Percentiles rank a stretch among this genome's conserved stretches.
Evolutionary conservation across 495 filamentous ascomycete species (phyloP).

Genomic region (Trichoderma parareesei): DNA sequence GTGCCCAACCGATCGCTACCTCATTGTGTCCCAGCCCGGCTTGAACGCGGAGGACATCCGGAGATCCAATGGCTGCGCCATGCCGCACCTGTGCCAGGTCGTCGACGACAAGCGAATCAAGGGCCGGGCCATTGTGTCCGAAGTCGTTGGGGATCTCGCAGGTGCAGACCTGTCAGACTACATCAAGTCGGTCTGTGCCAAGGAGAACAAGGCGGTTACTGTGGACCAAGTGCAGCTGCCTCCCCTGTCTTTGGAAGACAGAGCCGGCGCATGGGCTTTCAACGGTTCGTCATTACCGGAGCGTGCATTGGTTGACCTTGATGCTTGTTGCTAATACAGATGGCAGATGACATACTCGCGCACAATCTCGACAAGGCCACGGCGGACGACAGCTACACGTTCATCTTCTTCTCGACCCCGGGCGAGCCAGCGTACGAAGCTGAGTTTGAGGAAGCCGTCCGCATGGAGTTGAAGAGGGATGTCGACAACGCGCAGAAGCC

Average conservation of each 20-base stretch:
- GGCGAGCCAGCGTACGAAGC: slow-evolving; percentile 38
- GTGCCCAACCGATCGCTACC: slow-evolving; percentile 72
- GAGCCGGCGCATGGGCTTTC: slow-evolving; percentile 48
- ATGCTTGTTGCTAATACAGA: background rate
- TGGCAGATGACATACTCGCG: slow-evolving; percentile 33
- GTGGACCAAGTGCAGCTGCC: slow-evolving; percentile 44
- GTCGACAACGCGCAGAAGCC: slow-evolving; percentile 11
- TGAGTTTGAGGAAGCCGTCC: slow-evolving; percentile 34
- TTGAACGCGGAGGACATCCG: slow-evolving; percentile 59
- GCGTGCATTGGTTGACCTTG: background rate
- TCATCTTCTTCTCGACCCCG: slow-evolving; percentile 35
- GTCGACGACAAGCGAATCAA: slow-evolving; percentile 16
- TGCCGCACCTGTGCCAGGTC: slow-evolving; percentile 25
- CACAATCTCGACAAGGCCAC: slow-evolving; percentile 26
- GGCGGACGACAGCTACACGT: slow-evolving; percentile 34
- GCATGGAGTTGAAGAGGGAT: slow-evolving; percentile 42
- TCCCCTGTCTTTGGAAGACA: slow-evolving; percentile 37
- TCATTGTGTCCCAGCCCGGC: slow-evolving; percentile 74
- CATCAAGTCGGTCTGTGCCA: slow-evolving; percentile 24
- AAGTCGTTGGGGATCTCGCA: slow-evolving; percentile 55
- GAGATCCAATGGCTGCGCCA: slow-evolving; percentile 23
- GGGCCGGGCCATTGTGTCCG: slow-evolving; percentile 39
- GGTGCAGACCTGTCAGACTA: slow-evolving; percentile 26
- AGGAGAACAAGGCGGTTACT: slow-evolving; percentile 30
- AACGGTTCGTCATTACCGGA: slow-evolving; percentile 44